Conservation (phyloP, 768 basidiomycete species). For the Mycena vitilis region DNA sequence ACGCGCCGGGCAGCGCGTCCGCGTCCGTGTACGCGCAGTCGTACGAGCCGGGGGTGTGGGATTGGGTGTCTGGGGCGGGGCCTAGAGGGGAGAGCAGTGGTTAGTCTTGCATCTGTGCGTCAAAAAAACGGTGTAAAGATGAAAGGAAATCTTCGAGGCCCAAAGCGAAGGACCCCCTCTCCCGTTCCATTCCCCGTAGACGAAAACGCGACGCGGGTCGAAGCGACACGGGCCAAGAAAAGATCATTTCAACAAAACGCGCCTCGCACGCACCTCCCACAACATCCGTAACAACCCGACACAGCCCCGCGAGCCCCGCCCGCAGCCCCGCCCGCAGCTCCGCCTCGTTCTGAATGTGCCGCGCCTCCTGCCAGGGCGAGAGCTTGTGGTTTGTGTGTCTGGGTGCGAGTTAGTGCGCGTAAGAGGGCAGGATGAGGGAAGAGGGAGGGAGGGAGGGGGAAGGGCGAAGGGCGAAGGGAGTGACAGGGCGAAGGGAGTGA, state of each 20-base stretch:
- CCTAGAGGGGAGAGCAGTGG: neutral
- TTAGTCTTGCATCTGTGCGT: neutral
- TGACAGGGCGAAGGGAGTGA: too few relatives aligned
- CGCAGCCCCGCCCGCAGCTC: slow-evolving; percentile 26
- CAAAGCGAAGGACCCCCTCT: too few relatives aligned
- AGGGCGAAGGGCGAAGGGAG: neutral
- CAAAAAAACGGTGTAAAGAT: too few relatives aligned
- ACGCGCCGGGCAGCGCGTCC: slow-evolving; percentile 29
- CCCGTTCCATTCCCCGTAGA: too few relatives aligned
- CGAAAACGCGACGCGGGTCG: too few relatives aligned
- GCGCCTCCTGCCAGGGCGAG: slow-evolving; percentile 28
- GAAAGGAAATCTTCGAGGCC: too few relatives aligned
- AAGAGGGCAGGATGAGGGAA: neutral
- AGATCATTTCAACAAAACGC: too few relatives aligned
- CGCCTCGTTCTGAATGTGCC: slow-evolving; percentile 33
- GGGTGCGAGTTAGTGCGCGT: neutral
- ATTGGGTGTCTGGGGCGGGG: neutral
- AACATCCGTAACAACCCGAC: slow-evolving; percentile 27
- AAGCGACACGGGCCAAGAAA: too few relatives aligned
- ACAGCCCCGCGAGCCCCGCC: slow-evolving; percentile 24
- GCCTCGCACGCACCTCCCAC: neutral
- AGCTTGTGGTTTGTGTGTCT: slow-evolving; percentile 14
- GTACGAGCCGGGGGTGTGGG: slow-evolving; percentile 23
- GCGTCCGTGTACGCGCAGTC: slow-evolving; percentile 36
- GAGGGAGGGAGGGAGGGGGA: neutral